These are phyloP conservation scores for Sordariomycetes sp. DNA, from an alignment of 2,329 filamentous ascomycete genomes.

Conservation along the genomic window DNA sequence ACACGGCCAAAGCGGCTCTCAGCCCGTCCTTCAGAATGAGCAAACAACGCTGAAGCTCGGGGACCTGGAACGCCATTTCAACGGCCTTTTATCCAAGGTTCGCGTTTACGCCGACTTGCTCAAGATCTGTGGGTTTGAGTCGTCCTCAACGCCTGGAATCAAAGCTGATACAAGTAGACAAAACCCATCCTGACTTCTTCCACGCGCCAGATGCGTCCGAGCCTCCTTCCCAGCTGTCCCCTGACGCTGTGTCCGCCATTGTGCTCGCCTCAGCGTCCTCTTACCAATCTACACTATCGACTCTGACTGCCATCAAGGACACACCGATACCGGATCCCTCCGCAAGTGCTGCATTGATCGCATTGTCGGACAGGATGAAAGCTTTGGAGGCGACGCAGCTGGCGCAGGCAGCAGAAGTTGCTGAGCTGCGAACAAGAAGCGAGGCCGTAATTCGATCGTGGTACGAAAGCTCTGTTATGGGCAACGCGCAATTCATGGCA, in stretches of 20 bases:
- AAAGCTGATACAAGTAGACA: conserved; percentile 28
- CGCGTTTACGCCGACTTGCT: conserved; percentile 51
- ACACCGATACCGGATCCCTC: conserved; percentile 46
- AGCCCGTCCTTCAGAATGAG: conserved; percentile 21
- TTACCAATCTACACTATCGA: conserved; percentile 46
- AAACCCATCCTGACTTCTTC: conserved; percentile 45
- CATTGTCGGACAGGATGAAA: conserved; percentile 52
- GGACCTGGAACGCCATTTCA: conserved; percentile 45
- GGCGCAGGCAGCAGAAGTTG: conserved; percentile 53
- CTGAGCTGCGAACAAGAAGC: conserved; percentile 53
- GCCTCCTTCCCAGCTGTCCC: conserved; percentile 42
- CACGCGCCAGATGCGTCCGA: conserved; percentile 32
- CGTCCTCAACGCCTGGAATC: background rate
- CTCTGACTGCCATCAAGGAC: conserved; percentile 46
- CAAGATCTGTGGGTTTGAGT: conserved; percentile 43
- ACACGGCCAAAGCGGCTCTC: conserved; percentile 32
- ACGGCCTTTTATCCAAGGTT: conserved; percentile 35
- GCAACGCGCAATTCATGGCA: conserved; percentile 59
- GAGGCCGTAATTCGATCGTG: conserved; percentile 56
- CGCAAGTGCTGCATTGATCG: conserved; percentile 45
- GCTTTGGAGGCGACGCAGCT: conserved; percentile 50
- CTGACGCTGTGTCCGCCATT: conserved; percentile 41
- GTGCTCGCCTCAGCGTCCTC: conserved; percentile 47
- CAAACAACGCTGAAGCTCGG: conserved; percentile 35
- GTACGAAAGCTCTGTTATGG: conserved; percentile 66